Percentiles rank a stretch among this genome's conserved stretches.
phyloP scores from a whole-genome alignment of 2,329 filamentous ascomycete genomes.

The Nemania sp. region DNA sequence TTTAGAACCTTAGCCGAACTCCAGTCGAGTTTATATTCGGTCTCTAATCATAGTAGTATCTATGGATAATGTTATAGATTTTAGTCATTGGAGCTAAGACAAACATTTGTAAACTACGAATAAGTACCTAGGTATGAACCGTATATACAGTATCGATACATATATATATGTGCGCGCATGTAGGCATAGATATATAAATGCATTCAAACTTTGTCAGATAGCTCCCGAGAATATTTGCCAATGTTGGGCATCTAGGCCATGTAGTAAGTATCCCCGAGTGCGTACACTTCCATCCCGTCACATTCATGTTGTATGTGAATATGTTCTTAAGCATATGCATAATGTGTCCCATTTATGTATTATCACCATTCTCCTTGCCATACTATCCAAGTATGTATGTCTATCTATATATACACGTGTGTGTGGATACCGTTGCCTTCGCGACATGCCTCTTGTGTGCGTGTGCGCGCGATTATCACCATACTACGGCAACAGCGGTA shows the following conservation, averaged over 20 bases:
- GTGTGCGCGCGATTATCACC: not conserved
- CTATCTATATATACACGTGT: not conserved
- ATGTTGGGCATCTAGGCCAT: not conserved
- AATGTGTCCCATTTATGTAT: not conserved
- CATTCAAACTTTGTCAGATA: not conserved
- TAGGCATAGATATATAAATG: not conserved
- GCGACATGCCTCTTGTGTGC: not conserved
- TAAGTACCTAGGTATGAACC: not conserved
- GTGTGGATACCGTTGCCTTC: not conserved
- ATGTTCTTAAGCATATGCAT: no score
- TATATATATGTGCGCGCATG: not conserved
- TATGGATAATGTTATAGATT: no score
- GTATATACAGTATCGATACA: not conserved
- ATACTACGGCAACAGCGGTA: not conserved
- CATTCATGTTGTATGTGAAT: no score
- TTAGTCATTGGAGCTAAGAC: no score
- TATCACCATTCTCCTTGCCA: not conserved
- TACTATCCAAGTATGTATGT: no score
- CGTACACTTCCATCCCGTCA: no score
- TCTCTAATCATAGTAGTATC: no score
- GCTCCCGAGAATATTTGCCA: not conserved
- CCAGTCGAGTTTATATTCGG: no score
- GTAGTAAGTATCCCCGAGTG: no score
- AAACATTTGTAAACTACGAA: no score
- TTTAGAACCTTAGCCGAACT: no score